These are phyloP conservation scores for Huiozyma naganishii DNA, from an alignment of 805 yeast species.

Conservation along the genomic window DNA sequence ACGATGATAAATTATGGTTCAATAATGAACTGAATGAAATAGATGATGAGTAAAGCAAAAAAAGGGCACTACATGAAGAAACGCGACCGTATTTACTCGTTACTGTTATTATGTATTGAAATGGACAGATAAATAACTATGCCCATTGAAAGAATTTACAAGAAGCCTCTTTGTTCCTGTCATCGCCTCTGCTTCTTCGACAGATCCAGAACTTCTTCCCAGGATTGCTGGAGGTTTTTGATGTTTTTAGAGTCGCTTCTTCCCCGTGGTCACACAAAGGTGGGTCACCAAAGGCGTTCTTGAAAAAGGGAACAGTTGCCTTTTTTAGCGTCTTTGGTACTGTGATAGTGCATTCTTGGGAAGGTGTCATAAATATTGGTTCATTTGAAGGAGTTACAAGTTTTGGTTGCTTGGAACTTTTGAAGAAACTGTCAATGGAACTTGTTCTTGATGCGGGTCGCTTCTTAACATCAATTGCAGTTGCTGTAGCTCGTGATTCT, in stretches of 20 bases:
- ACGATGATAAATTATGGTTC: slow-evolving; percentile 22
- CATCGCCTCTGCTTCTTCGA: slow-evolving; percentile 27
- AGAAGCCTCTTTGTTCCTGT: slow-evolving; percentile 25
- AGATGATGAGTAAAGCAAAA: slow-evolving; percentile 5
- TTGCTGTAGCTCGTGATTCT: not conserved
- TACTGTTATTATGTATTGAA: not conserved
- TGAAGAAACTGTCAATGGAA: slow-evolving; percentile 7
- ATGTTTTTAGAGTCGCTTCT: slow-evolving; percentile 36
- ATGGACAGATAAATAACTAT: slow-evolving; percentile 3
- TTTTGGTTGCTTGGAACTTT: not conserved
- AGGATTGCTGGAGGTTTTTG: slow-evolving; percentile 33
- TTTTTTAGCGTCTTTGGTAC: no score
- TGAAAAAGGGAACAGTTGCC: not conserved
- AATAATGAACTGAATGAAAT: slow-evolving; percentile 13
- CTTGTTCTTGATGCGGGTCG: slow-evolving; percentile 1
- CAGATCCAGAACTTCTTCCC: slow-evolving; percentile 51
- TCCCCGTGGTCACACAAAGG: slow-evolving; percentile 42
- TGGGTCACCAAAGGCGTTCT: slow-evolving; percentile 20
- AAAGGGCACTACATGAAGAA: no score
- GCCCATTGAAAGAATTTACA: slow-evolving; percentile 50
- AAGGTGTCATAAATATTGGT: not conserved
- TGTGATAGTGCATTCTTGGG: not conserved
- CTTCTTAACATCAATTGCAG: slow-evolving; percentile 1
- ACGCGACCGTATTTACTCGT: no score
- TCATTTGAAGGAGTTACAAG: not conserved